Evolutionary conservation across 768 basidiomycete species (phyloP).

Genomic region (Botryobasidium botryosum): DNA sequence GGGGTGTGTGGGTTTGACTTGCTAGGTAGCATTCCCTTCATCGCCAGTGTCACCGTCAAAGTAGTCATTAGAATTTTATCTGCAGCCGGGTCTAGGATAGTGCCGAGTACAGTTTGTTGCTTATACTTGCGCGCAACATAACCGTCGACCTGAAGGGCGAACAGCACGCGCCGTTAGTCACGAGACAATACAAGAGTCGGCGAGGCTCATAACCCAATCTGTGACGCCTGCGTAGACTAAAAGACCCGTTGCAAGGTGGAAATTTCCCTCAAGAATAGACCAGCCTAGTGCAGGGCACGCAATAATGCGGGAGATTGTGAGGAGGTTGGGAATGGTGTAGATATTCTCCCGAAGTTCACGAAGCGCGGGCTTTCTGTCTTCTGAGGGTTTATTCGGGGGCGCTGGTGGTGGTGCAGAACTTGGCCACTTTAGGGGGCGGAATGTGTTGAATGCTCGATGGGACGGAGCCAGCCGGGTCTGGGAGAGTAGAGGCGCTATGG

Average conservation of each 20-base stretch:
- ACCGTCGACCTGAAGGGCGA: slow-evolving; percentile 57
- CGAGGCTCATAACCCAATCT: slow-evolving; percentile 57
- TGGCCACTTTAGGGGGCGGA: no score
- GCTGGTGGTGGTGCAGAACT: no score
- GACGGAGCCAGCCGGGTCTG: no score
- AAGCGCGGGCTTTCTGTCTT: slow-evolving; percentile 1
- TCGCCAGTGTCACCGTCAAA: slow-evolving; percentile 66
- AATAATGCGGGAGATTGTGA: slow-evolving; percentile 74
- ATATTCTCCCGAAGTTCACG: slow-evolving; percentile 65
- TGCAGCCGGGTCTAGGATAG: slow-evolving; percentile 91
- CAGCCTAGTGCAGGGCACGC: slow-evolving; percentile 89
- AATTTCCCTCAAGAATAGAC: slow-evolving; percentile 69
- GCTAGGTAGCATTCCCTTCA: slow-evolving; percentile 76
- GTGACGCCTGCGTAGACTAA: slow-evolving; percentile 86
- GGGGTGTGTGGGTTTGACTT: no score
- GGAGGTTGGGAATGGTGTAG: slow-evolving; percentile 83
- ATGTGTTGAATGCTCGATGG: no score
- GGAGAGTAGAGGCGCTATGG: no score
- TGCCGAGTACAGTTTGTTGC: slow-evolving; percentile 83
- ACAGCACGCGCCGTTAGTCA: slow-evolving; percentile 3
- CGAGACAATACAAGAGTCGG: neutral
- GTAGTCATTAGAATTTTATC: slow-evolving; percentile 96
- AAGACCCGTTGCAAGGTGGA: slow-evolving; percentile 60
- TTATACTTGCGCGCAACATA: slow-evolving; percentile 74
- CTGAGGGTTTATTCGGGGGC: neutral